Conservation (phyloP, 2,329 filamentous ascomycete genomes). For the Rutstroemia sp. region DNA sequence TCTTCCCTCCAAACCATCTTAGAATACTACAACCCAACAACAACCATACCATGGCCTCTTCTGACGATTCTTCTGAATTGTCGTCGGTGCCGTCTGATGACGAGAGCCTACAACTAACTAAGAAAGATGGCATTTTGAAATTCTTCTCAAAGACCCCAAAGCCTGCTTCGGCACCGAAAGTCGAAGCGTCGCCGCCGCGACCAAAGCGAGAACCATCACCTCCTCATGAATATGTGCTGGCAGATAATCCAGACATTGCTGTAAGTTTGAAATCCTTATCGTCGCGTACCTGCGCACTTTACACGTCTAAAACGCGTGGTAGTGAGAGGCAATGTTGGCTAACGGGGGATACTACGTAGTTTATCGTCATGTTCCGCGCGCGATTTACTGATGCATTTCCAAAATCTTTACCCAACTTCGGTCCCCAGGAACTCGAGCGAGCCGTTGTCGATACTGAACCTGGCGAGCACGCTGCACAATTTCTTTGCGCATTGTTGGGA, state of each 20-base stretch:
- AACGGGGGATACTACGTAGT: conserved; percentile 48
- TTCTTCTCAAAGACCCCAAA: conserved; percentile 54
- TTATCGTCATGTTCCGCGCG: conserved; percentile 96
- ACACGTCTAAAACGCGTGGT: conserved; percentile 48
- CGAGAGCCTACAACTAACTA: conserved; percentile 43
- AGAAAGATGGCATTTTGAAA: conserved; percentile 55
- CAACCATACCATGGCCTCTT: conserved; percentile 31
- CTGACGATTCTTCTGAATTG: conserved; percentile 57
- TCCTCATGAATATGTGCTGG: conserved; percentile 80
- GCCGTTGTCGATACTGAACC: conserved; percentile 73
- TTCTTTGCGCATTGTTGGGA: conserved; percentile 82
- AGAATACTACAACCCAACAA: conserved; percentile 12
- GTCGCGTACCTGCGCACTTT: conserved; percentile 32
- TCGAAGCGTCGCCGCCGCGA: conserved; percentile 53
- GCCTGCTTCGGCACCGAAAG: conserved; percentile 40
- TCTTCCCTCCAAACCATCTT: conserved; percentile 6
- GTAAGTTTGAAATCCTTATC: conserved; percentile 51
- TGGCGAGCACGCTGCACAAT: conserved; percentile 76
- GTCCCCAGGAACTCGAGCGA: conserved; percentile 88
- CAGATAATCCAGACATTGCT: conserved; percentile 86
- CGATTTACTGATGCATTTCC: conserved; percentile 88
- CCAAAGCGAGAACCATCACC: conserved; percentile 81
- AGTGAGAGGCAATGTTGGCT: conserved; percentile 26
- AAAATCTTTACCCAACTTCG: conserved; percentile 79
- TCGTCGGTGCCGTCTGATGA: conserved; percentile 51